These are phyloP conservation scores for Diphasiastrum complanatum DNA, from an alignment of 83 land plant species.

Conservation along the genomic window DNA sequence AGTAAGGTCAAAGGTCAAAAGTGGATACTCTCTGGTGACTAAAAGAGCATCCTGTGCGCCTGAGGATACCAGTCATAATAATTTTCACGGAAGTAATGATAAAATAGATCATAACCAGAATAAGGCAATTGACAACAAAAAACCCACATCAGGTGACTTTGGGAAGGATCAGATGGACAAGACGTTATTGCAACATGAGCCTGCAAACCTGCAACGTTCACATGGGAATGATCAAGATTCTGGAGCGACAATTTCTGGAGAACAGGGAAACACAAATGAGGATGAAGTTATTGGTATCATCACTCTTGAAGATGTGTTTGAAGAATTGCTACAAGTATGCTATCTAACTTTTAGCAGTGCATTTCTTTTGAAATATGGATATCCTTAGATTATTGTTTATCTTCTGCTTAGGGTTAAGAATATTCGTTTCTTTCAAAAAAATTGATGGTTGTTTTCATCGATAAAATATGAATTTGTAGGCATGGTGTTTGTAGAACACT, in stretches of 20 bases:
- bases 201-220: no score
- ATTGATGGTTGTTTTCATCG: no score
- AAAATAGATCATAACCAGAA: constrained; percentile 13
- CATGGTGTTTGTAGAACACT: no score
- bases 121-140: constrained; percentile 13
- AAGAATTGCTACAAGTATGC: constrained; percentile 44
- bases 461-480: no score
- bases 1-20: constrained; percentile 28
- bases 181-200: not conserved
- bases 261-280: not conserved
- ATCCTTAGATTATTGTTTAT: no score
- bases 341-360: no score
- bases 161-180: no score
- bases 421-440: no score
- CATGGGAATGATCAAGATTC: not conserved
- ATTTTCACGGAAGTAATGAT: not conserved
- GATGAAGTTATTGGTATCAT: constrained; percentile 35
- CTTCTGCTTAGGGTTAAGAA: no score
- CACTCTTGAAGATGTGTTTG: constrained; percentile 35
- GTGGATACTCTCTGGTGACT: constrained; percentile 14
- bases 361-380: no score
- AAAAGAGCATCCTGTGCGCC: not conserved
- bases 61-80: not conserved
- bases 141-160: no score
- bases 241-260: not conserved